Base-by-base conservation (phyloP, 495 filamentous ascomycete species). In the Xylaria grammica region DNA sequence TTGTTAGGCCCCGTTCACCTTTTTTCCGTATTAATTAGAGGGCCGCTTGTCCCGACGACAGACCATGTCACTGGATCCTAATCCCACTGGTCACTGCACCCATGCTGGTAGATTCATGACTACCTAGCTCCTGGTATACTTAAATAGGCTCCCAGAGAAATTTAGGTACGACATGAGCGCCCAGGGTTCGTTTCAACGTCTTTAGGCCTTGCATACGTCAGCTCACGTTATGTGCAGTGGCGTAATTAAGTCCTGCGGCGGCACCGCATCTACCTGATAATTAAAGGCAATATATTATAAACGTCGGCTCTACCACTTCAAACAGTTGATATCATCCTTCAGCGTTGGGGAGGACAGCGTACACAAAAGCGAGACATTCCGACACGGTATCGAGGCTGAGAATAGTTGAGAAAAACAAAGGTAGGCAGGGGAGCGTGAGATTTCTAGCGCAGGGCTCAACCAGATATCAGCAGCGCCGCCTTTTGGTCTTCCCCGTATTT, bases 1-100 rank as follows among this genome's bases (percentile, higher is more conserved):
- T 26, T 32, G 29, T 6, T 48, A 40, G 32, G 11, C 55, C 42
- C 34, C 55, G 19, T 32, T 45, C 54, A 24, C 54, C 45, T 59
- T 48, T 46, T 8, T 27, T 22, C 17, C 29, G n/a, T 29, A 22
- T 45, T 45, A 48, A 48, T 48, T 27, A 22, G 36, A 48, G 19
- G 40, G 22, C 10, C 19, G 4, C 0, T 10, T 10, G 1, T 3
- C 6, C 40, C 1, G 24, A n/a, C 13, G 40, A 36, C 40, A 42
- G 5, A 42, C 17, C 13, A 42, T 7, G 5, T 7, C 17, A 9
- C 6, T 17, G 40, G 40, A 42, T 42, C 17, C 40, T 42, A 9
- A 42, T 42, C 40, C 40, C 13, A 42, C 40, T 42, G 40, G 40
- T 11, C 40, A 19, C 17, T 2, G 42, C 22, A 10, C 22, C 50